Conservation (phyloP, 805 yeast species). For the Helenozyma baotianmanensis region DNA sequence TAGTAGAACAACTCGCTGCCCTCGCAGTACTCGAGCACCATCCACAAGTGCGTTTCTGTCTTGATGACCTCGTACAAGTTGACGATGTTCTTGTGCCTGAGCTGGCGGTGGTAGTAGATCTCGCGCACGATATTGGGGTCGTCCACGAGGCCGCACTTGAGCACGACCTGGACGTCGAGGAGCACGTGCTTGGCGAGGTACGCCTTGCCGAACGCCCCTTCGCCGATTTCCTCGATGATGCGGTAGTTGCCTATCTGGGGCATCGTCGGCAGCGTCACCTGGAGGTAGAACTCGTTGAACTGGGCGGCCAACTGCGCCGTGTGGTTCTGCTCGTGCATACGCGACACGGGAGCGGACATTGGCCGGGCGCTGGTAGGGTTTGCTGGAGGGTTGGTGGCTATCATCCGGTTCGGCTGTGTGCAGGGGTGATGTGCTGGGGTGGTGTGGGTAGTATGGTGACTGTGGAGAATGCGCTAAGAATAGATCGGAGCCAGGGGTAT, state of each 20-base stretch:
- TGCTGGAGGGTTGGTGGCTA: too few relatives aligned
- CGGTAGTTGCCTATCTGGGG: conserved; percentile 77
- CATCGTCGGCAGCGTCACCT: conserved; percentile 42
- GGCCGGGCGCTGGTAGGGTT: too few relatives aligned
- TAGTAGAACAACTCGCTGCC: conserved; percentile 72
- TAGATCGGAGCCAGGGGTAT: too few relatives aligned
- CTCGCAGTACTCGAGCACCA: conserved; percentile 87
- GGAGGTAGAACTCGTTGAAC: conserved; percentile 53
- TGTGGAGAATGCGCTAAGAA: too few relatives aligned
- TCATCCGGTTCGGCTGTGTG: too few relatives aligned
- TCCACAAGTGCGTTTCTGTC: conserved; percentile 76
- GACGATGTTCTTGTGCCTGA: conserved; percentile 79
- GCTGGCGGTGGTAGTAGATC: conserved; percentile 80
- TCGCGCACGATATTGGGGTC: conserved; percentile 89
- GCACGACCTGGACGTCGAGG: conserved; percentile 68
- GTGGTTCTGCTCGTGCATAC: conserved; percentile 32
- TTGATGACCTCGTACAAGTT: conserved; percentile 80
- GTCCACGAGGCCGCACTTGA: conserved; percentile 71
- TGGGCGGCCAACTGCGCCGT: conserved; percentile 57
- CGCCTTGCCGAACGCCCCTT: conserved; percentile 90
- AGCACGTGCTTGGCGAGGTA: conserved; percentile 77
- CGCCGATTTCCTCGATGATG: conserved; percentile 73
- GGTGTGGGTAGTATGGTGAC: too few relatives aligned
- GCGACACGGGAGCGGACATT: conserved; percentile 12
- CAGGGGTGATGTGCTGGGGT: too few relatives aligned